phyloP scores from a whole-genome alignment of 108 stramenopile genomes.

The Tribonema minus region DNA sequence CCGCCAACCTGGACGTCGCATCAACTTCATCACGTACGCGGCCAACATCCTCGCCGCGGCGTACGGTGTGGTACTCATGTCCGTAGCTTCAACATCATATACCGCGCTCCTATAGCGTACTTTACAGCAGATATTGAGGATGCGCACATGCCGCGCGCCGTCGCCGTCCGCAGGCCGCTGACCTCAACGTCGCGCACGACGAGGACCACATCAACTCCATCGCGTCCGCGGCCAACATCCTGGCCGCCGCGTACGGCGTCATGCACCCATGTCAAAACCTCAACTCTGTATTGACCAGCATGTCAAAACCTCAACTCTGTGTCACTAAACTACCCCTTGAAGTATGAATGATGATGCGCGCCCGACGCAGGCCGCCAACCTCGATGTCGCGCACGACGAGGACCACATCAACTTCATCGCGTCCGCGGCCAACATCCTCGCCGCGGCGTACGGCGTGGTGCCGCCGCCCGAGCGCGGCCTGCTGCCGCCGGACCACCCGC shows the following conservation, averaged over 20 bases:
- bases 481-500: conserved; percentile 39
- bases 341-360: too few species aligned
- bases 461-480: conserved; percentile 39
- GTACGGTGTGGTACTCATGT: conserved; percentile 49
- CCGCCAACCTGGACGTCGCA: conserved; percentile 32
- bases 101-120: too few species aligned
- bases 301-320: too few species aligned
- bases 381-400: conserved; percentile 22
- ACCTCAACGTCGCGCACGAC: conserved; percentile 23
- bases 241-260: conserved; percentile 55
- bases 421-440: conserved; percentile 56
- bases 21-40: conserved; percentile 48
- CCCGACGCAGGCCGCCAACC: conserved; percentile 7
- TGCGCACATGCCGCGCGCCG: too few species aligned
- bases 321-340: too few species aligned
- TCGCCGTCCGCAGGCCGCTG: conserved; percentile 22
- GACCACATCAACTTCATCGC: conserved; percentile 53
- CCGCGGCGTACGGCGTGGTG: conserved; percentile 49
- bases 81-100: too few species aligned
- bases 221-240: conserved; percentile 50
- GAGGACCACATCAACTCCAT: conserved; percentile 52
- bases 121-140: too few species aligned
- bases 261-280: too few species aligned
- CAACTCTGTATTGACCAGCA: too few species aligned
- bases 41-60: conserved; percentile 58